Conservation (phyloP, 1,139 yeast species). For the Hansenula anomala region DNA sequence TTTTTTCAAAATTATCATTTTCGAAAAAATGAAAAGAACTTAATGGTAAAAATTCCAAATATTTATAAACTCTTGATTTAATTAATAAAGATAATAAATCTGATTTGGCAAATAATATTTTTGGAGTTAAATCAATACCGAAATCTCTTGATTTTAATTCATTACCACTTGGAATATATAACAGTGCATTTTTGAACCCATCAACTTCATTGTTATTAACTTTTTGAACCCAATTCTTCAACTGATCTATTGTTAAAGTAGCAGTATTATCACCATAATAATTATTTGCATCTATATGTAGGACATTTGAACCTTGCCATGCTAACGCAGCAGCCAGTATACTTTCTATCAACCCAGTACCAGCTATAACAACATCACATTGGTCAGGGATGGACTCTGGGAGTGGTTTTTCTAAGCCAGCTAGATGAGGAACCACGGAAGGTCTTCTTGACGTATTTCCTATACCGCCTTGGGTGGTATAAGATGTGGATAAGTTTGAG, state of each 20-base stretch:
- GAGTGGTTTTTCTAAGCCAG: slow-evolving; percentile 69
- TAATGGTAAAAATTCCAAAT: slow-evolving; percentile 87
- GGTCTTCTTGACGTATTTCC: slow-evolving; percentile 1
- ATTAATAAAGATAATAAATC: slow-evolving; percentile 75
- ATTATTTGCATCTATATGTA: slow-evolving; percentile 79
- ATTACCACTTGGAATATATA: slow-evolving; percentile 65
- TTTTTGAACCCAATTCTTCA: slow-evolving; percentile 72
- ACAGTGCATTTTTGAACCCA: slow-evolving; percentile 56
- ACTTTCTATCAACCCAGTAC: slow-evolving; percentile 88
- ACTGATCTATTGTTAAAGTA: slow-evolving; percentile 79
- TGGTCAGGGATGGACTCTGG: slow-evolving; percentile 47
- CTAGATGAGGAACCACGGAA: slow-evolving; percentile 68
- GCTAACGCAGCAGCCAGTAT: slow-evolving; percentile 90
- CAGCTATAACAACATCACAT: slow-evolving; percentile 85
- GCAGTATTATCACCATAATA: slow-evolving; percentile 89
- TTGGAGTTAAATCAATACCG: slow-evolving; percentile 88
- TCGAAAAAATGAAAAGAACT: slow-evolving; percentile 89
- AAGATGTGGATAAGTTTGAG: too few species aligned
- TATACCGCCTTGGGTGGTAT: not conserved
- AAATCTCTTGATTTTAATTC: slow-evolving; percentile 60
- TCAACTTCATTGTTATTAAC: slow-evolving; percentile 40
- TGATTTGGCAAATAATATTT: slow-evolving; percentile 80
- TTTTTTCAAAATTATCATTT: slow-evolving; percentile 82
- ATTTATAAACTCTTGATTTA: slow-evolving; percentile 82
- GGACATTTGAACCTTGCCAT: slow-evolving; percentile 91